Conservation (phyloP, 1,139 yeast species). For the Pichia sp. region DNA sequence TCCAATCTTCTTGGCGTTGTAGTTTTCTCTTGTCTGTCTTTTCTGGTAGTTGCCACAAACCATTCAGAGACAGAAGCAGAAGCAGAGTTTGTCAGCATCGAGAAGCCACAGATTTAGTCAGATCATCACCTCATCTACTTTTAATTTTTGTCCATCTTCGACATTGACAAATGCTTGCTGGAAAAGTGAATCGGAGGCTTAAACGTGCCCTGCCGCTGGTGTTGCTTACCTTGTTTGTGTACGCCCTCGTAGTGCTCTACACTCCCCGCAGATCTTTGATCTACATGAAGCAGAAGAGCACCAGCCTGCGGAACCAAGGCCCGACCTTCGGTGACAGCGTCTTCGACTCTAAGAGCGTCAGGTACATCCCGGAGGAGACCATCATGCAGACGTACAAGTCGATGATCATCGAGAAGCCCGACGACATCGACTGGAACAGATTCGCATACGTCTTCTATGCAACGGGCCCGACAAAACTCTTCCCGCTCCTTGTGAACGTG, state of each 20-base stretch:
- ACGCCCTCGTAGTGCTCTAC: neutral
- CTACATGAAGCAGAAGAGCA: neutral
- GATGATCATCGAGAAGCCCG: conserved; percentile 11
- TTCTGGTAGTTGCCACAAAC: too few species aligned
- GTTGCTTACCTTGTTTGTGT: neutral
- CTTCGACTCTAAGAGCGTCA: conserved; percentile 22
- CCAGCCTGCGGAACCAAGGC: neutral
- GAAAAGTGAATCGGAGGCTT: neutral
- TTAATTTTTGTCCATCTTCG: too few species aligned
- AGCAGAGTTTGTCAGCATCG: too few species aligned
- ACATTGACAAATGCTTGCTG: neutral
- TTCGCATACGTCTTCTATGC: conserved; percentile 48
- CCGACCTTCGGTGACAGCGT: neutral
- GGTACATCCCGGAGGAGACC: conserved; percentile 21
- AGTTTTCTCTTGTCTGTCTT: too few species aligned
- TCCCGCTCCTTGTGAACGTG: conserved; percentile 43
- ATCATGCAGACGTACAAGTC: conserved; percentile 19
- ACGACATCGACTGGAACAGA: conserved; percentile 21
- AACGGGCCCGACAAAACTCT: conserved; percentile 40
- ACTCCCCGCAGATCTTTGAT: neutral
- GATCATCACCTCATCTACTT: too few species aligned
- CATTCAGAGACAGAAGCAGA: too few species aligned
- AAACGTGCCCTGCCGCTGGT: neutral
- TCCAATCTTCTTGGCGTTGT: too few species aligned
- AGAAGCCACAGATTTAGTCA: too few species aligned